phyloP scores from a whole-genome alignment of 805 yeast species.

The Priceomyces haplophilus region DNA sequence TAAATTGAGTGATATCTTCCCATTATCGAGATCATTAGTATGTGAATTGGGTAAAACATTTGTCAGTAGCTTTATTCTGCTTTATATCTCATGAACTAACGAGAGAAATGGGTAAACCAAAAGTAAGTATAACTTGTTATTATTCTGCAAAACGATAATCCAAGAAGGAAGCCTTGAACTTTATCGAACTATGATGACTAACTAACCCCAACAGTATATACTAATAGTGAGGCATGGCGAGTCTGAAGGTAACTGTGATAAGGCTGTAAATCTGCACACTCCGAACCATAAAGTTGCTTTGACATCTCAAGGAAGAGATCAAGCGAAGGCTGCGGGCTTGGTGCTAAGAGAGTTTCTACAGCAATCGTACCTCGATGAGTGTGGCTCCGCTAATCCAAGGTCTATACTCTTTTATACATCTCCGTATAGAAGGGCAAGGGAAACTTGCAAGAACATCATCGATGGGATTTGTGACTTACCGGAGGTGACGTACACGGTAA shows the following conservation, averaged over 20 bases:
- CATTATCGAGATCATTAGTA: no score
- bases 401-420: slow-evolving; percentile 77
- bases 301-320: slow-evolving; percentile 66
- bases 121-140: slow-evolving; percentile 19
- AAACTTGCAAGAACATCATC: slow-evolving; percentile 72
- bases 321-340: slow-evolving; percentile 59
- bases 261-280: slow-evolving; percentile 68
- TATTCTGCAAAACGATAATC: no score
- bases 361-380: slow-evolving; percentile 16
- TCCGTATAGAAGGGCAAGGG: slow-evolving; percentile 81
- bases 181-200: no score
- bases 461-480: slow-evolving; percentile 51
- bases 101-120: slow-evolving; percentile 28
- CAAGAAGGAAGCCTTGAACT: no score
- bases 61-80: no score
- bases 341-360: slow-evolving; percentile 41
- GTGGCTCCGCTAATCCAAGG: slow-evolving; percentile 17
- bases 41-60: no score
- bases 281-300: slow-evolving; percentile 81
- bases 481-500: slow-evolving; percentile 47
- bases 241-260: slow-evolving; percentile 86
- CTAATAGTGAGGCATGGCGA: slow-evolving; percentile 89
- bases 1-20: not conserved
- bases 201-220: slow-evolving; percentile 47
- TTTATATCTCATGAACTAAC: no score